Base-by-base conservation (phyloP, 345 rosid genomes). In the Noccaea caerulescens region DNA sequence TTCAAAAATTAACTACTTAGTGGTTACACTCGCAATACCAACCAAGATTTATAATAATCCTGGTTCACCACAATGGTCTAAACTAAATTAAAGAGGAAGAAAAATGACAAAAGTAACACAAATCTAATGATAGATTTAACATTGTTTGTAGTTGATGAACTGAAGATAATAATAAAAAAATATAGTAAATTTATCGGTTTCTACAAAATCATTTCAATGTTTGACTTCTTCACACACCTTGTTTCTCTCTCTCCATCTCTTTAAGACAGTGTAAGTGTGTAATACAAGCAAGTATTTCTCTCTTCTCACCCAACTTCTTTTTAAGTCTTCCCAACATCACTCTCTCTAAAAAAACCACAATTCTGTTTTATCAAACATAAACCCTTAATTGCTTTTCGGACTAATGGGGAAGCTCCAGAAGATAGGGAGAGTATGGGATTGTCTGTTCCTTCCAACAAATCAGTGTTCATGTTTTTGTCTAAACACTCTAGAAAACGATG, bases 401-500 rank as follows among this genome's bases (percentile, higher is more conserved):
- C 2, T 6, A 69, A 88, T 88, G 90, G 88, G 84, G 52, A 87
- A 81, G 77, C 80, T 84, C 57, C 75, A 71, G 45, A 79, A 82
- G 57, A 67, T 87, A 38, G 80, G 83, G 47, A 84, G 81, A 80
- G 70, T 84, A 49, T 67, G 87, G 66, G 82, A 81, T 65, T 78
- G 84, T 79, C 52, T 87, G 38, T 80, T 69, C 72, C 58, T 82
- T 54, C 80, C 89, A 27, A 69, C 82, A 41, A 78, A 78, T 12
- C 82, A 84, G 6, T 71, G 85, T 70, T 78, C 93, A 67, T 88
- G 90, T 75, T 84, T 88, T 78, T 84, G 90, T 79, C 74, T 80
- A 37, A 86, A 74, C 69, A 82, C 88, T 8, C 62, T 80, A 12
- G 86, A 57, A 53, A 23, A 49, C 50, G 55, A 66, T 32, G 72